Evolutionary conservation across 495 filamentous ascomycete genomes (phyloP), one percentile per base, ranked within the genome.

Genomic region (Astrothelium subdiscretum): DNA sequence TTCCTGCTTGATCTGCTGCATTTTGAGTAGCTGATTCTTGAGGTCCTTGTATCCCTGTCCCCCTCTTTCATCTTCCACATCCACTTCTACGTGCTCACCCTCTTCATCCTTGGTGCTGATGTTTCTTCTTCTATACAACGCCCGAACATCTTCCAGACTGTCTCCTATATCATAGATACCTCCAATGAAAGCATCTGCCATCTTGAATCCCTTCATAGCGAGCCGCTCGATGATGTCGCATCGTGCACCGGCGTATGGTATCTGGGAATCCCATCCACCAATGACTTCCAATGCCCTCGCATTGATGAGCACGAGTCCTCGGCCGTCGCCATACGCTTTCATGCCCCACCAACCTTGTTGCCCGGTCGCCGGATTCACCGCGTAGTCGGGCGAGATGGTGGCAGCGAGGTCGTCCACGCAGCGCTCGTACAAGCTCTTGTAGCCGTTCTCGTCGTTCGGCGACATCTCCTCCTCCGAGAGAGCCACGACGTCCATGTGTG

Each of bases 161-260:
- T 64, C 69, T 11, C 72, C 78, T 0, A 84, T 78, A 64, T 85
- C 83, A 27, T 73, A 82, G n/a, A 85, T 69, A 44, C 76, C 66
- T 4, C 81, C 83, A 1, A 74, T 79, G 24, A 72, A 64, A 32
- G 62, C 70, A 48, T 79, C 72, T n/a, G 70, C 62, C 59, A 79
- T 76, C 18, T 70, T 72, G 74, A 79, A 84, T n/a, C 73, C 71
- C 13, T 65, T 67, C 81, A 85, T 83, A 40, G 65, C 65, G 22
- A 86, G 59, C 15, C 83, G 76, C 15, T 73, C 68, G 66, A 84
- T 77, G 67, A 82, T 79, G 54, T 86, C 83, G 68, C 83, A 85
- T 62, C 85, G 81, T 1, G 82, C 81, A 62, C 72, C 75, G 63
- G 85, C 85, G 65, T 82, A 85, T 0, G 82, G 83, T n/a, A 86